Evolutionary conservation across 139 green algal species (phyloP), one percentile per base, ranked within the genome.

Genomic region (Chlamydomonas urium): DNA sequence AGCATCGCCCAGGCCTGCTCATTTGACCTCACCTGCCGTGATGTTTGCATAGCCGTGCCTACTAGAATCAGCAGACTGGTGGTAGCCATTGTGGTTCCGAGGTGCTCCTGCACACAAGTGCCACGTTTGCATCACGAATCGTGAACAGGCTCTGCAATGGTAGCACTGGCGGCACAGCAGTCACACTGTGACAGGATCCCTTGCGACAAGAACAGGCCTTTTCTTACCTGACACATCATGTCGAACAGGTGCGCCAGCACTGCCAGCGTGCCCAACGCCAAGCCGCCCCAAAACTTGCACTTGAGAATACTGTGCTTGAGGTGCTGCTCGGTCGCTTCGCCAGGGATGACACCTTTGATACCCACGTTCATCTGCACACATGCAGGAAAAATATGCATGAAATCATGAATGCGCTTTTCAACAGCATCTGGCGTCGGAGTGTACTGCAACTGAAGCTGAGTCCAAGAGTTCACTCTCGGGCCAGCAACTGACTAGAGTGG

Each of bases 61-160:
- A 89, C 83, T 31, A 89, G 85, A 47, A 89, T 89, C 29, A 89
- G 79, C 71, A 89, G 73, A 37, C 50, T 79, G 35, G 83, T 89
- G 5, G 80, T 84, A 6, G 65, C 77, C 37, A 89, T 73, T 0
- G 62, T 77, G 28, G 78, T 78, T 37, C 83, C 83, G 47, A 89
- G 53, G 26, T 29, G 57, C 21, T 17, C 4, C 17, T 63, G 17
- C 36, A 17, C 14, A n/a, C n/a, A n/a, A n/a, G n/a, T n/a, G n/a
- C n/a, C n/a, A n/a, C n/a, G n/a, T n/a, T n/a, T n/a, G n/a, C n/a
- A n/a, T n/a, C n/a, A n/a, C n/a, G n/a, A n/a, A n/a, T n/a, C n/a
- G n/a, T n/a, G n/a, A n/a, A n/a, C n/a, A n/a, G n/a, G n/a, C n/a
- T n/a, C n/a, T n/a, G n/a, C n/a, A n/a, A n/a, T n/a, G n/a, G n/a